Evolutionary conservation across 2,329 filamentous ascomycete species (phyloP).

Genomic region (Alternaria triticina): DNA sequence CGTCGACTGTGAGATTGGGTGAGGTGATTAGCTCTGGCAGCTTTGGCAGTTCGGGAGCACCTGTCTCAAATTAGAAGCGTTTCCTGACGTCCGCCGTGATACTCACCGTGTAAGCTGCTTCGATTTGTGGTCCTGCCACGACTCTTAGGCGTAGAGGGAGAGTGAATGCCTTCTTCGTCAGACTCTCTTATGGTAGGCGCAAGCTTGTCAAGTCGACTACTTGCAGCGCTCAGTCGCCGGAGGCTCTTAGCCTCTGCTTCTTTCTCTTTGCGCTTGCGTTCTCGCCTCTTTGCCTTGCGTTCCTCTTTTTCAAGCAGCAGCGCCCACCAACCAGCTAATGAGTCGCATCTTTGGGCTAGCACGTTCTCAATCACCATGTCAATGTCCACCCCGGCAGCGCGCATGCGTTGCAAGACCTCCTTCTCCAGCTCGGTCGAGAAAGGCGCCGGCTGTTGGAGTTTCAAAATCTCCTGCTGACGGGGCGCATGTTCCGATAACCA

Average conservation of each 20-base stretch:
- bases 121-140: conserved; percentile 80
- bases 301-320: conserved; percentile 93
- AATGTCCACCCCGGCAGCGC: conserved; percentile 89
- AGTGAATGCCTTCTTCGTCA: conserved; percentile 71
- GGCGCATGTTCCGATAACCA: conserved; percentile 88
- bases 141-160: conserved; percentile 66
- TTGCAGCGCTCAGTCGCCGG: conserved; percentile 84
- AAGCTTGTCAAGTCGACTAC: conserved; percentile 81
- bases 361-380: conserved; percentile 96
- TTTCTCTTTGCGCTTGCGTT: conserved; percentile 82
- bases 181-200: conserved; percentile 79
- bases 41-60: conserved; percentile 73
- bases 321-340: conserved; percentile 94
- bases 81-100: neutral
- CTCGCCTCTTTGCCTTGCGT: conserved; percentile 79
- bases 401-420: conserved; percentile 90
- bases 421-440: conserved; percentile 90
- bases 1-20: conserved; percentile 48
- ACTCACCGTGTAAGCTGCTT: conserved; percentile 57
- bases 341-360: conserved; percentile 85
- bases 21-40: conserved; percentile 67
- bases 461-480: conserved; percentile 87
- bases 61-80: conserved; percentile 51
- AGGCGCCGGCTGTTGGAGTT: conserved; percentile 77
- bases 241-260: conserved; percentile 82